phyloP scores from a whole-genome alignment of 495 filamentous ascomycete species.

The Talaromyces thailandensis region DNA sequence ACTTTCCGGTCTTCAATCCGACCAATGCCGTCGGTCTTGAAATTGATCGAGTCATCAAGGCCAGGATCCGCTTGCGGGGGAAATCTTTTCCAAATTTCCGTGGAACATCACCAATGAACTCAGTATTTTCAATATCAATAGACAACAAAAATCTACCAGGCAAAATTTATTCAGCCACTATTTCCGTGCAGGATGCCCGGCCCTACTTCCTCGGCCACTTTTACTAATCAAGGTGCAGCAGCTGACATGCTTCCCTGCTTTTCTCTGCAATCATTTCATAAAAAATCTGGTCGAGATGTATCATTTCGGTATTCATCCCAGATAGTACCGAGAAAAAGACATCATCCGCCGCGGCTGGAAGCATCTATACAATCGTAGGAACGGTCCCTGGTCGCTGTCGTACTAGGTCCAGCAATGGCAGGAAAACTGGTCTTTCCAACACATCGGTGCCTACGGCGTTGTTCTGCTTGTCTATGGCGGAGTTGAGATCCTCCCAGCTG shows the following conservation, averaged over 20 bases:
- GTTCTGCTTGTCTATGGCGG: constrained; percentile 18
- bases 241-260: background rate
- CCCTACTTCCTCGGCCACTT: background rate
- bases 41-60: background rate
- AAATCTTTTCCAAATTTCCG: background rate
- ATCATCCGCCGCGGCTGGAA: background rate
- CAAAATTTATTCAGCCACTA: background rate
- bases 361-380: background rate
- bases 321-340: background rate
- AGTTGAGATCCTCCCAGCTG: constrained; percentile 35
- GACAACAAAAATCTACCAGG: background rate
- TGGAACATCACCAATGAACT: too few species aligned
- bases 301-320: background rate
- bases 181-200: background rate
- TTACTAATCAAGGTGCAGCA: background rate
- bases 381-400: constrained; percentile 29
- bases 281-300: background rate
- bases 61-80: background rate
- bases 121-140: too few species aligned
- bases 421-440: constrained; percentile 36
- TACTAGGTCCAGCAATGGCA: constrained; percentile 46
- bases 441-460: constrained; percentile 13
- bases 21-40: background rate
- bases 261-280: background rate
- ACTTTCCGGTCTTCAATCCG: background rate